phyloP scores from a whole-genome alignment of 345 rosid species.

The Brassica nigra region DNA sequence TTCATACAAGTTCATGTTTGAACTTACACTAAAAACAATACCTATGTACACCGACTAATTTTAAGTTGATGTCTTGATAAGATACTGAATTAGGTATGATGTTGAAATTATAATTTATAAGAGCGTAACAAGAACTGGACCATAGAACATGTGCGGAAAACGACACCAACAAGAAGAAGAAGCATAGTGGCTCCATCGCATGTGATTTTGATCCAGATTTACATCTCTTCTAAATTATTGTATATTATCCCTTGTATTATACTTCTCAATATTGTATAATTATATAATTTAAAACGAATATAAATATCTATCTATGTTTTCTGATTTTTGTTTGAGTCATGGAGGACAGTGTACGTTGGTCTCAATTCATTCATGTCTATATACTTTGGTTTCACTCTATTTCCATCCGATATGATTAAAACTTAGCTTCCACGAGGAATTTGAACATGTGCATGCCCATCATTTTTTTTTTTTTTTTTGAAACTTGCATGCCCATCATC shows the following conservation, averaged over 20 bases:
- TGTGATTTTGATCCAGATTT: constrained; percentile 36
- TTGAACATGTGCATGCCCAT: constrained; percentile 10
- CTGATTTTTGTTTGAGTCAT: background rate
- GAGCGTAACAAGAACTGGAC: constrained; percentile 4
- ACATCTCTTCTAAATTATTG: constrained; percentile 1
- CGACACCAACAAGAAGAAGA: constrained; percentile 22
- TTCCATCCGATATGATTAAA: constrained; percentile 24
- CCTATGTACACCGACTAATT: constrained; percentile 15
- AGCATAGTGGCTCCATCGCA: constrained; percentile 35
- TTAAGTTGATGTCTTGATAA: constrained; percentile 1
- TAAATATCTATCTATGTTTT: background rate
- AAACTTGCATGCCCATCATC: constrained; percentile 20
- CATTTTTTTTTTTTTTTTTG: too few species aligned
- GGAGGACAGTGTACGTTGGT: constrained; percentile 23
- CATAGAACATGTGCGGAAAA: constrained; percentile 35
- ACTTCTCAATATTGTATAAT: background rate
- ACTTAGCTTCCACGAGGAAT: constrained; percentile 40
- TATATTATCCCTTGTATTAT: constrained; percentile 12
- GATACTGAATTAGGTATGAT: constrained; percentile 23
- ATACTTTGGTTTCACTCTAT: constrained; percentile 31
- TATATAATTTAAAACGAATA: background rate
- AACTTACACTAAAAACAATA: background rate
- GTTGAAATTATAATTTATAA: constrained; percentile 11
- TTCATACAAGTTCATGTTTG: background rate
- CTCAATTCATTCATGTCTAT: constrained; percentile 16